These are phyloP conservation scores for Kodamaea laetipori DNA, from an alignment of 805 yeast genomes.

Conservation along the genomic window DNA sequence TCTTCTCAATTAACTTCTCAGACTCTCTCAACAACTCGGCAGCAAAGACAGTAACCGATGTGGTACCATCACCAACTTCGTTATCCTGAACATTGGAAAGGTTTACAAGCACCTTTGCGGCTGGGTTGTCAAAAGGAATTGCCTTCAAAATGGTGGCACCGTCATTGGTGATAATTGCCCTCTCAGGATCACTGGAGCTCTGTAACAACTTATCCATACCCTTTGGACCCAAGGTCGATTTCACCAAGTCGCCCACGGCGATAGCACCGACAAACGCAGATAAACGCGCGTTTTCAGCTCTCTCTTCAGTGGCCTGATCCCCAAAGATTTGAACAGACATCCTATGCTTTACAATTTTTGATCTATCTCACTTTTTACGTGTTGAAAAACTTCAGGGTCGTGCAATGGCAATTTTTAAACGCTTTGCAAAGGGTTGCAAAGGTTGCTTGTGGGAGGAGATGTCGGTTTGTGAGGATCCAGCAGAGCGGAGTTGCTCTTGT, in stretches of 20 bases:
- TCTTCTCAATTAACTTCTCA: constrained; percentile 85
- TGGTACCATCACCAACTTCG: constrained; percentile 98
- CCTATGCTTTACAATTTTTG: constrained; percentile 3
- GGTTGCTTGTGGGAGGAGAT: too few species aligned
- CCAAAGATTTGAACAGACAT: constrained; percentile 92
- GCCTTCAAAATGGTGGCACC: constrained; percentile 96
- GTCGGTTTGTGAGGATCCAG: too few species aligned
- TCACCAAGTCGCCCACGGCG: constrained; percentile 97
- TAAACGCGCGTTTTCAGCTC: constrained; percentile 97
- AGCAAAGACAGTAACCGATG: constrained; percentile 88
- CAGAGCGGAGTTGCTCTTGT: constrained; percentile 1
- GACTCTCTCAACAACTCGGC: constrained; percentile 95
- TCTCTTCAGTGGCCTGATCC: constrained; percentile 95
- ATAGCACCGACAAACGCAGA: constrained; percentile 98
- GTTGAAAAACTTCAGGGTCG: constrained; percentile 9
- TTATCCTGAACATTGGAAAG: constrained; percentile 96
- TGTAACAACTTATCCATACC: constrained; percentile 97
- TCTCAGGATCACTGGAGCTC: constrained; percentile 72
- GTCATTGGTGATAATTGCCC: constrained; percentile 87
- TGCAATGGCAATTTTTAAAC: background rate
- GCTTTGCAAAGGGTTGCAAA: too few species aligned
- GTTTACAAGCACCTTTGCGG: constrained; percentile 93
- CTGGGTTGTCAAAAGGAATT: constrained; percentile 95
- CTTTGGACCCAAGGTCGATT: constrained; percentile 93
- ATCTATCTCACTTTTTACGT: constrained; percentile 7